Conservation (phyloP, 164 flowering plant species). For the Tinospora cordifolia region DNA sequence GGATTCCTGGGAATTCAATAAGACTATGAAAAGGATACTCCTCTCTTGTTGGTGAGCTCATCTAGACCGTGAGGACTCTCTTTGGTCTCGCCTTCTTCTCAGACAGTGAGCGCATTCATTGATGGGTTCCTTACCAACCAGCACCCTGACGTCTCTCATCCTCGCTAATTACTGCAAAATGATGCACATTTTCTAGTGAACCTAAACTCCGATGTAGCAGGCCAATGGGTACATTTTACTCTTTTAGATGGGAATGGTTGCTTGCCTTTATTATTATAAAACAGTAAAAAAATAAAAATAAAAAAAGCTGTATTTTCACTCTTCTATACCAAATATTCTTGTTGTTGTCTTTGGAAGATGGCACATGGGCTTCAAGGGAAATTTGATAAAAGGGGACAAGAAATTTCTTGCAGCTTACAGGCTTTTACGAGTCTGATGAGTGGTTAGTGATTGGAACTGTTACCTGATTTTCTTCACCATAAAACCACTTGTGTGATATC, state of each 20-base stretch:
- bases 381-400: not conserved
- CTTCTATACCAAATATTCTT: too few relatives aligned
- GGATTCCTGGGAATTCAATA: not conserved
- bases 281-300: too few relatives aligned
- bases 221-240: too few relatives aligned
- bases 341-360: too few relatives aligned
- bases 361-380: not conserved
- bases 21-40: not conserved
- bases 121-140: not conserved
- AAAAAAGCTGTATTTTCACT: too few relatives aligned
- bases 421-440: not conserved
- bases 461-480: not conserved
- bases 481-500: not conserved
- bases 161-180: not conserved
- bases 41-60: not conserved
- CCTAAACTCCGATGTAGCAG: not conserved
- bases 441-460: constrained; percentile 1
- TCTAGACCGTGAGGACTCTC: not conserved
- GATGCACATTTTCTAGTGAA: not conserved
- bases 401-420: not conserved
- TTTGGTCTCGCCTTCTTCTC: not conserved
- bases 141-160: not conserved
- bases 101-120: not conserved
- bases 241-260: too few relatives aligned
- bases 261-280: too few relatives aligned